These are phyloP conservation scores for Pseudozyma tsukubaensis DNA, from an alignment of 1,284 basidiomycete genomes.

Conservation along the genomic window DNA sequence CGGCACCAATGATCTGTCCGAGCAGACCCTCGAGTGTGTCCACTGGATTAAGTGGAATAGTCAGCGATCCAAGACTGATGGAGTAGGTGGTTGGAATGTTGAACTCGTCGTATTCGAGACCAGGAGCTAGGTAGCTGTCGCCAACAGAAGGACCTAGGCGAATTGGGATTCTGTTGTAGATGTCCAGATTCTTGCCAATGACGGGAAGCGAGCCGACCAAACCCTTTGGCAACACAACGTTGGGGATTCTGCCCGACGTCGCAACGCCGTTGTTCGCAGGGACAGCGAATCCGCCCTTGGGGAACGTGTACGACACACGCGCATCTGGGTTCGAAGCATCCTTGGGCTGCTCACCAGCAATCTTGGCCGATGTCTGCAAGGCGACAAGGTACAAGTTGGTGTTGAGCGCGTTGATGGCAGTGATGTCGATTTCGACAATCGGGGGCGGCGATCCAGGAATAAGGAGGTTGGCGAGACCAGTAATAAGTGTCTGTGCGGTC, in stretches of 20 bases:
- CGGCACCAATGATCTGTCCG: neutral
- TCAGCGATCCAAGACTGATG: slow-evolving; percentile 11
- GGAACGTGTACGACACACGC: slow-evolving; percentile 45
- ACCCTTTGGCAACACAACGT: slow-evolving; percentile 54
- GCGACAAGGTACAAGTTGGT: slow-evolving; percentile 38
- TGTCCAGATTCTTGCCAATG: slow-evolving; percentile 51
- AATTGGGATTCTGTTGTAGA: slow-evolving; percentile 45
- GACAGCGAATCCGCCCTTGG: slow-evolving; percentile 15
- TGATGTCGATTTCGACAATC: slow-evolving; percentile 40
- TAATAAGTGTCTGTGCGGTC: slow-evolving; percentile 32
- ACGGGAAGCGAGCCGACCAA: slow-evolving; percentile 39
- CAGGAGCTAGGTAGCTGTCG: slow-evolving; percentile 47
- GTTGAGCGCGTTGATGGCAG: slow-evolving; percentile 40
- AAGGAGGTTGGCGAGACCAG: slow-evolving; percentile 32
- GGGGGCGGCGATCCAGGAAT: slow-evolving; percentile 9
- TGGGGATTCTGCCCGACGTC: slow-evolving; percentile 35
- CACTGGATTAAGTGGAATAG: slow-evolving; percentile 25
- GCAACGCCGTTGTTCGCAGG: slow-evolving; percentile 14
- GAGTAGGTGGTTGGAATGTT: slow-evolving; percentile 45
- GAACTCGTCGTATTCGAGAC: slow-evolving; percentile 53
- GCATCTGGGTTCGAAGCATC: slow-evolving; percentile 38
- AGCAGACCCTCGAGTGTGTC: slow-evolving; percentile 16
- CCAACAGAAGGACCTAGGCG: slow-evolving; percentile 38
- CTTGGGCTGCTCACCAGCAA: slow-evolving; percentile 19
- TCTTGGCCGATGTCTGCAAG: slow-evolving; percentile 41